Evolutionary conservation across 2,329 filamentous ascomycete genomes (phyloP).

Genomic region (Zopfia rhizophila): DNA sequence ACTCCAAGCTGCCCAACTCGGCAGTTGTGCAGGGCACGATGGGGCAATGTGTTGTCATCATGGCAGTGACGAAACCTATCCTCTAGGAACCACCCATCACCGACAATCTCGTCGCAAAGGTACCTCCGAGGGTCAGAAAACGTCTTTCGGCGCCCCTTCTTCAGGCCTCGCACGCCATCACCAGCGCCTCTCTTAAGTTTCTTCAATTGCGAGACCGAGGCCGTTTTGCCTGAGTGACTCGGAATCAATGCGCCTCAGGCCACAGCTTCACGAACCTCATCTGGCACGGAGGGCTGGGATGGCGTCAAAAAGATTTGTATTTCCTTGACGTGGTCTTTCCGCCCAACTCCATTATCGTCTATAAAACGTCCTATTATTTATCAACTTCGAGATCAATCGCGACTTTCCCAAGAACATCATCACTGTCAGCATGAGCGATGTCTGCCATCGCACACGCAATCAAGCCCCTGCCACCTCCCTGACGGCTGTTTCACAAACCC

Average conservation of each 20-base stretch:
- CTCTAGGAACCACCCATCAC: no score
- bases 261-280: slow-evolving; percentile 2
- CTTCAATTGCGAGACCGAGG: slow-evolving; percentile 38
- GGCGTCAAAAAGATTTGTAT: slow-evolving; percentile 9
- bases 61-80: slow-evolving; percentile 11
- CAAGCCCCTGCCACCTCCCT: slow-evolving; percentile 3
- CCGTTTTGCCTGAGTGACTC: slow-evolving; percentile 41
- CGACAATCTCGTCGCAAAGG: not conserved
- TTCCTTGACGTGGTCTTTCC: slow-evolving; percentile 2
- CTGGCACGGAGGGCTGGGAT: not conserved
- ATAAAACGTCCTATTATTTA: no score
- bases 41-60: slow-evolving; percentile 13
- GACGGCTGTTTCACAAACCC: slow-evolving; percentile 21
- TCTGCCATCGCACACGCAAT: slow-evolving; percentile 13
- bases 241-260: slow-evolving; percentile 12
- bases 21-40: slow-evolving; percentile 2
- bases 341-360: not conserved
- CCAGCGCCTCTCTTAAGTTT: slow-evolving; percentile 16
- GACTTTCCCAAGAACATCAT: slow-evolving; percentile 1
- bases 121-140: no score
- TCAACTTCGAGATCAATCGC: no score
- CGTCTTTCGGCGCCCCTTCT: no score
- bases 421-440: slow-evolving; percentile 14
- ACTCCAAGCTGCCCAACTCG: not conserved
- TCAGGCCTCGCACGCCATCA: no score